These are phyloP conservation scores for Rutidosis leptorrhynchoides DNA, from an alignment of 129 eudicot species.

Conservation along the genomic window DNA sequence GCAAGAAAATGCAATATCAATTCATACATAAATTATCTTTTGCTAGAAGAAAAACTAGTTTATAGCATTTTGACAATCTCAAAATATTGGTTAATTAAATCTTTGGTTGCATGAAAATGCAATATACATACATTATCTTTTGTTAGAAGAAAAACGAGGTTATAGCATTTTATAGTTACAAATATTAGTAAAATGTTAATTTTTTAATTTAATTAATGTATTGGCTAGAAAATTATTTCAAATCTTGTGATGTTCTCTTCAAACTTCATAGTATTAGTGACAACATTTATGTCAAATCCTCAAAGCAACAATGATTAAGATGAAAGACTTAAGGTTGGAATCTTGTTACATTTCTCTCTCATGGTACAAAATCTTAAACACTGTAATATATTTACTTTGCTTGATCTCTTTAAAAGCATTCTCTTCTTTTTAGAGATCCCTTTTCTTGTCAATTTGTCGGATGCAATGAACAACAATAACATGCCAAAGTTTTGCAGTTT, in stretches of 20 bases:
- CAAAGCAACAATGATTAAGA: slow-evolving; percentile 5
- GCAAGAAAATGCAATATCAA: slow-evolving; percentile 16
- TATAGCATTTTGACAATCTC: too few relatives aligned
- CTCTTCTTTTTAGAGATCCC: slow-evolving; percentile 41
- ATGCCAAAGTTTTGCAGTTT: slow-evolving; percentile 35
- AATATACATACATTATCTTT: too few relatives aligned
- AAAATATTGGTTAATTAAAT: too few relatives aligned
- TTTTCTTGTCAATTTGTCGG: slow-evolving; percentile 47
- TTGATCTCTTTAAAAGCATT: slow-evolving; percentile 29
- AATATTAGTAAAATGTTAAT: too few relatives aligned
- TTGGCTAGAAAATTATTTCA: background rate
- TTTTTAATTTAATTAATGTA: background rate
- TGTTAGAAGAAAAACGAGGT: too few relatives aligned
- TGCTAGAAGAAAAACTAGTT: too few relatives aligned
- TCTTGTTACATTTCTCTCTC: slow-evolving; percentile 24
- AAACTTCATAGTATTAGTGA: background rate
- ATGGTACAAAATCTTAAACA: slow-evolving; percentile 33
- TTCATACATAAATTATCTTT: background rate
- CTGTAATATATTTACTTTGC: slow-evolving; percentile 31
- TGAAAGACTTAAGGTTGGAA: slow-evolving; percentile 3
- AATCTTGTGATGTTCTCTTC: background rate
- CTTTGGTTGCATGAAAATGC: too few relatives aligned
- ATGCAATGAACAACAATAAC: slow-evolving; percentile 37
- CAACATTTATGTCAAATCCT: slow-evolving; percentile 2
- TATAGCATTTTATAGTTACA: too few relatives aligned